A percentile compares a stretch with the other conserved stretches of the same genome.
Conservation (phyloP, 768 basidiomycete species). For the Tylopilus sp. region DNA sequence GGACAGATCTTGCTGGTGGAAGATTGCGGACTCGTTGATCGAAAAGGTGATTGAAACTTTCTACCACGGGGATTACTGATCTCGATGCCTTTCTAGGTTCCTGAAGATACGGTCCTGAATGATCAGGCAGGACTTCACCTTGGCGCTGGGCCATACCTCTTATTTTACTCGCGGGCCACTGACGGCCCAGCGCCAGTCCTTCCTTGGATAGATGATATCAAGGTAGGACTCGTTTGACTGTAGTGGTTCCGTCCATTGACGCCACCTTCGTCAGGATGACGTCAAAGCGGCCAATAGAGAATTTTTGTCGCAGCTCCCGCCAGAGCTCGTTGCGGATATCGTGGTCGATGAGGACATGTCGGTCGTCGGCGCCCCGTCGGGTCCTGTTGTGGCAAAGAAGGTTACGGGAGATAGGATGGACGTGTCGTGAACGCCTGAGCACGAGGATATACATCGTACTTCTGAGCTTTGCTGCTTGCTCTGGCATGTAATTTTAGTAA, state of each 20-base stretch:
- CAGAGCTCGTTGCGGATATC: slow-evolving; percentile 28
- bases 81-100: slow-evolving; percentile 44
- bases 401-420: slow-evolving; percentile 14
- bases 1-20: slow-evolving; percentile 70
- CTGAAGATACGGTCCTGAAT: slow-evolving; percentile 64
- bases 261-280: slow-evolving; percentile 18
- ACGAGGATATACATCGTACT: not conserved
- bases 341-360: slow-evolving; percentile 8
- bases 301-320: slow-evolving; percentile 35
- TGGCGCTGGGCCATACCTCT: slow-evolving; percentile 71
- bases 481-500: not conserved
- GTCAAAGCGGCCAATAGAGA: slow-evolving; percentile 37
- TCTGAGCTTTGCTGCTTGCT: not conserved
- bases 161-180: slow-evolving; percentile 56
- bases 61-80: not conserved
- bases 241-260: not conserved
- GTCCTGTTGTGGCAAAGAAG: not conserved
- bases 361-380: not conserved
- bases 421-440: slow-evolving; percentile 6
- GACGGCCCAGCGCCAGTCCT: slow-evolving; percentile 10
- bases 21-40: slow-evolving; percentile 66
- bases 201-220: slow-evolving; percentile 32
- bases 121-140: slow-evolving; percentile 73
- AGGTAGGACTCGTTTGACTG: slow-evolving; percentile 9
- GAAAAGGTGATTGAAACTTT: slow-evolving; percentile 45